Evolutionary conservation across 2,329 filamentous ascomycete genomes (phyloP), one percentile per base, ranked within the genome.

Genomic region (Tolypocladium guangdongense): DNA sequence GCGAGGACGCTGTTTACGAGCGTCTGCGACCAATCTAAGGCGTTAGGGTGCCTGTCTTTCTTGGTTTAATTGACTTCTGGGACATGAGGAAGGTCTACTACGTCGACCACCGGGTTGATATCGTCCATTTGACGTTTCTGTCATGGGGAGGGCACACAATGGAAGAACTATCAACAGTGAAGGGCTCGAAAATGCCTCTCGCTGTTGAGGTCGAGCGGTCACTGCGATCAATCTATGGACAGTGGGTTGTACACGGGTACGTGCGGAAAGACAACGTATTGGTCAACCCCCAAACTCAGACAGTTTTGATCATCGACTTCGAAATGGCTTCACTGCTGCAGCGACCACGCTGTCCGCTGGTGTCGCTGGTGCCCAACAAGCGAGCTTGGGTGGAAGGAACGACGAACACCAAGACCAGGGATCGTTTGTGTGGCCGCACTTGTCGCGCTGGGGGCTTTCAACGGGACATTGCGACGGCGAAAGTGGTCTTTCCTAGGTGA

Each of bases 1-100:
- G 71, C 43, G 67, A 74, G 58, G 64, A 62, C 3, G 49, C 46
- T 0, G 61, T 74, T 0, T 75, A 75, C 54, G 10, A 59, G 14
- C 63, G 62, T 20, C 62, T 74, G 0, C 22, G 55, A 47, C 49
- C 59, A 11, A 46, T 70, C n/a, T 65, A 75, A 58, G 70, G 71
- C 8, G 50, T 54, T 14, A 14, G 58, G 18, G 54, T 74, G 22
- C 70, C 70, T 22, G 64, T 76, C 1, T 71, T 68, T 37, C 65
- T 73, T 4, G 66, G 69, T 7, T 58, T 62, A 12, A 61, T 74
- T 38, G 64, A 74, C 58, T 66, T 74, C 32, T 57, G 60, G 43
- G 24, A 49, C 4, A 56, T 71, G 11, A 50, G 58, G 7, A 65
- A 61, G 55, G 65, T 54, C 4, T 71, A 70, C 55, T 68, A 67